Evolutionary conservation across 352 stramenopile genomes (phyloP), one percentile per base, ranked within the genome.

Genomic region (Phytophthora niederhauseri): DNA sequence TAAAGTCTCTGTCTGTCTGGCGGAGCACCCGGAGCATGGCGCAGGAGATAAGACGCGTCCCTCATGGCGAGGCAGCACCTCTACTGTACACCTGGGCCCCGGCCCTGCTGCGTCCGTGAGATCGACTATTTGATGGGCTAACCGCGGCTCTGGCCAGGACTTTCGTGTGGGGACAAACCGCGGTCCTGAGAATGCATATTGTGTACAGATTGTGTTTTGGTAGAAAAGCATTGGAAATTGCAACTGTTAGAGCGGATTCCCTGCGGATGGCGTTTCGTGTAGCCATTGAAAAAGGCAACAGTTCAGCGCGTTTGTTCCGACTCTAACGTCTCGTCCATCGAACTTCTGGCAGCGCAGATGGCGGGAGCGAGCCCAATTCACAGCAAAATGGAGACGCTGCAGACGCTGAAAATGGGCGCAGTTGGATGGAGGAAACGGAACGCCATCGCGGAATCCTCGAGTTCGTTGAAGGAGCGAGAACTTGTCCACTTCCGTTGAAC

Each of bases 1-100:
- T 53, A 71, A 77, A 71, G 65, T 71, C 65, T 73, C 46, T 64
- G 56, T 8, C 28, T 77, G n/a, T n/a, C n/a, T n/a, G n/a, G n/a
- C n/a, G 69, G 14, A 34, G 22, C 28, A 24, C n/a, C 14, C 45
- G 30, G 24, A 17, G 15, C 43, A 66, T 60, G 48, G 55, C 62
- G 55, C 62, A 53, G 26, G 34, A 53, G 62, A 64, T 46, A 57
- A 64, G 57, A 59, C 28, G 34, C 34, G 34, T 17, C 34, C 34
- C 34, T 43, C 31, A 28, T 22, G 54, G 34, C n/a, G 24, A 31
- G 43, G 26, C 48, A 48, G 26, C 53, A 61, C 64, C 64, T 75
- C 57, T 72, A 75, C 68, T 62, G 48, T 20, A 57, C 62, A 52
- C 17, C 61, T 60, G 48, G 20, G 52, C n/a, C n/a, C 26, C 30